A percentile compares a stretch with the other conserved stretches of the same genome.
These are phyloP conservation scores for Candida gorgasii DNA, from an alignment of 805 yeast genomes.

Conservation along the genomic window DNA sequence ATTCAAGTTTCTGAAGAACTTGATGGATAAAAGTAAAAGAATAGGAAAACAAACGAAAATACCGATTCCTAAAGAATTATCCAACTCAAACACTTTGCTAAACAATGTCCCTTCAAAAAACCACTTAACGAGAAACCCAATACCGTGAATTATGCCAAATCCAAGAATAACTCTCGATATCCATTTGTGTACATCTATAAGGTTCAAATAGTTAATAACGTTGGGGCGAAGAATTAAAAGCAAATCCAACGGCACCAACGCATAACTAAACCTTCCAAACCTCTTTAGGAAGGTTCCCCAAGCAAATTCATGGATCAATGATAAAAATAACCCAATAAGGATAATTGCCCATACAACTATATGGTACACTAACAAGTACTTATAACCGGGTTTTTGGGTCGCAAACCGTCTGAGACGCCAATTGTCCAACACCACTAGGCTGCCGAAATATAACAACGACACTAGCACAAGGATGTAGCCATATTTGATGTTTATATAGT, in stretches of 20 bases:
- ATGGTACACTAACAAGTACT: slow-evolving; percentile 23
- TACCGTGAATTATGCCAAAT: slow-evolving; percentile 49
- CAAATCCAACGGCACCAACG: slow-evolving; percentile 58
- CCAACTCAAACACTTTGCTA: slow-evolving; percentile 30
- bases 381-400: slow-evolving; percentile 28
- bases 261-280: slow-evolving; percentile 61
- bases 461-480: slow-evolving; percentile 55
- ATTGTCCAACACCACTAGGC: not conserved
- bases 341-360: slow-evolving; percentile 34
- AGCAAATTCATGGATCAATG: slow-evolving; percentile 29
- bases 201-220: slow-evolving; percentile 46
- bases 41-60: slow-evolving; percentile 35
- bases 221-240: slow-evolving; percentile 58
- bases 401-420: slow-evolving; percentile 14
- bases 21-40: slow-evolving; percentile 48
- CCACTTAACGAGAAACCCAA: slow-evolving; percentile 57
- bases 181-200: slow-evolving; percentile 69
- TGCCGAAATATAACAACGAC: slow-evolving; percentile 30
- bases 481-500: slow-evolving; percentile 57
- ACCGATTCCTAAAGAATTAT: slow-evolving; percentile 56
- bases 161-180: slow-evolving; percentile 56
- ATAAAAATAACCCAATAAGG: slow-evolving; percentile 22
- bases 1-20: slow-evolving; percentile 46
- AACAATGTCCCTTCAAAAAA: slow-evolving; percentile 29
- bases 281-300: slow-evolving; percentile 42